These are phyloP conservation scores for Fonsecaea monophora DNA, from an alignment of 2,329 filamentous ascomycete species.

Conservation along the genomic window DNA sequence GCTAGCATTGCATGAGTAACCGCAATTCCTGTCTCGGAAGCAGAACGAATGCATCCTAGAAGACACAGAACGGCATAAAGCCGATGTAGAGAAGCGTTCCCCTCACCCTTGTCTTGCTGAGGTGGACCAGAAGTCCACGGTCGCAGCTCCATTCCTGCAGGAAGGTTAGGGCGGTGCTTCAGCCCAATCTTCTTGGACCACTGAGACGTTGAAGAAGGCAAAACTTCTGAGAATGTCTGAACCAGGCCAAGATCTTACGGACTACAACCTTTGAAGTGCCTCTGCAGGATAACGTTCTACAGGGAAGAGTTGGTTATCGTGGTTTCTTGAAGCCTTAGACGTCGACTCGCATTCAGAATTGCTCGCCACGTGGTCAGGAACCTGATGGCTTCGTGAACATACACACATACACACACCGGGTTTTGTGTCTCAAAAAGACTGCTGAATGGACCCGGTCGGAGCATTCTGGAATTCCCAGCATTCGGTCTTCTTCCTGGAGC, in stretches of 20 bases:
- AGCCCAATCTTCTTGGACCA: background rate
- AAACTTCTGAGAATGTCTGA: background rate
- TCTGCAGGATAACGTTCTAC: background rate
- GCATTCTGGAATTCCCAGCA: background rate
- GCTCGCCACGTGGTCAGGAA: background rate
- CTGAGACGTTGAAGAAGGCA: background rate
- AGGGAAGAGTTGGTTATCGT: background rate
- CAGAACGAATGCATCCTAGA: background rate
- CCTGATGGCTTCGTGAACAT: background rate
- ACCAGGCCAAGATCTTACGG: background rate
- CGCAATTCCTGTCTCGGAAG: background rate
- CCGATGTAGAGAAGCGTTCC: background rate
- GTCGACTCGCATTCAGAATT: background rate
- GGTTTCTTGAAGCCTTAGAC: background rate
- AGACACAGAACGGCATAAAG: background rate
- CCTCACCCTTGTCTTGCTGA: background rate
- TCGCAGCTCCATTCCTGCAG: background rate
- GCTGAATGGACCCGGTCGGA: background rate
- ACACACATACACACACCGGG: background rate
- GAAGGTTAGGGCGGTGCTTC: background rate
- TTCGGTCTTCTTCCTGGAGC: background rate
- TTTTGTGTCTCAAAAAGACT: background rate
- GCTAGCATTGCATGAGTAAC: background rate
- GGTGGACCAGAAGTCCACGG: background rate
- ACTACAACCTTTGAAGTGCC: background rate